phyloP scores from a whole-genome alignment of 2,329 filamentous ascomycete species.

The Cladosporium sp. region DNA sequence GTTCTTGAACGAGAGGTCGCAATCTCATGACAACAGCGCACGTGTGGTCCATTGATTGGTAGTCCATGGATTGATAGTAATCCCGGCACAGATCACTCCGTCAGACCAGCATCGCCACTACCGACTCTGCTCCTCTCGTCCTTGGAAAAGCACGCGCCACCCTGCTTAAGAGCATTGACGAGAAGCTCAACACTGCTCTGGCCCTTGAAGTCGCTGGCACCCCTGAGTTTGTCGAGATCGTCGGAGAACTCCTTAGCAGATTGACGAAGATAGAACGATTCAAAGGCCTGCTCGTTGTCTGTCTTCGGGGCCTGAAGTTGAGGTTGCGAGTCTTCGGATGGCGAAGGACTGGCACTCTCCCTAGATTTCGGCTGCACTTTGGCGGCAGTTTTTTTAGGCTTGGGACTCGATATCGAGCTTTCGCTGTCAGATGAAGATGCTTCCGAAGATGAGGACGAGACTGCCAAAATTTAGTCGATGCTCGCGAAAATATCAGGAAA shows the following conservation, averaged over 20 bases:
- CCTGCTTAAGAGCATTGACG: slow-evolving; percentile 65
- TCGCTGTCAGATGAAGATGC: slow-evolving; percentile 7
- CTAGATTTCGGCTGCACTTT: neutral
- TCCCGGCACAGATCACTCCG: neutral
- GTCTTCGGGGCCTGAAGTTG: neutral
- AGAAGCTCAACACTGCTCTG: slow-evolving; percentile 60
- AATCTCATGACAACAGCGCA: too few relatives aligned
- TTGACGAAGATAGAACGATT: slow-evolving; percentile 64
- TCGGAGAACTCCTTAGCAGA: slow-evolving; percentile 68
- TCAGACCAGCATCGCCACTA: neutral
- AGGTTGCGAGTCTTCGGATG: slow-evolving; percentile 5
- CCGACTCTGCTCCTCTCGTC: slow-evolving; percentile 47
- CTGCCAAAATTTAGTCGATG: slow-evolving; percentile 2
- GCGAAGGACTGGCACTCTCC: neutral
- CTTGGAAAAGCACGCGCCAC: slow-evolving; percentile 56
- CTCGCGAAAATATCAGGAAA: neutral
- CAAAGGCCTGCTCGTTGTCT: slow-evolving; percentile 43
- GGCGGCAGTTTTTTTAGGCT: neutral
- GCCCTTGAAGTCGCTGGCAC: slow-evolving; percentile 65
- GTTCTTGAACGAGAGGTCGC: too few relatives aligned
- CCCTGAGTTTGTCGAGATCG: slow-evolving; percentile 66
- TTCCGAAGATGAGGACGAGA: slow-evolving; percentile 7
- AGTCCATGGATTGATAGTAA: too few relatives aligned
- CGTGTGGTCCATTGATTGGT: too few relatives aligned
- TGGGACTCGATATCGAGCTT: neutral